Evolutionary conservation across 148 eudicot genomes (phyloP), one percentile per base, ranked within the genome.

Genomic region (Talinum fruticosum): DNA sequence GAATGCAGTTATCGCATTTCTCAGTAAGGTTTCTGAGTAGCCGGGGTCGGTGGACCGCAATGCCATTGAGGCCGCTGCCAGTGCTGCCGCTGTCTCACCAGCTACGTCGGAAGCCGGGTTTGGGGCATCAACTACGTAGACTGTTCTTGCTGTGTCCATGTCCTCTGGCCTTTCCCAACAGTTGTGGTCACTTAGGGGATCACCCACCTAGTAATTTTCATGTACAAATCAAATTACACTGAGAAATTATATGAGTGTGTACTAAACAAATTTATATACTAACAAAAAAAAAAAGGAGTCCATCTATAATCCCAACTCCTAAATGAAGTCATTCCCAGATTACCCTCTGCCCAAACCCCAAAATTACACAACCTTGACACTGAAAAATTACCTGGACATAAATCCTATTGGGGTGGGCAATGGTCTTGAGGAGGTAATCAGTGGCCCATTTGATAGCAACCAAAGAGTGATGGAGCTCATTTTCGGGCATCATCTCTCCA

Each of bases 81-180:
- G 75, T 8, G 99, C 99, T 0, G 99, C 99, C 0, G 99, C 97
- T 0, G 93, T 91, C 83, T 96, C 99, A 0, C 97, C 97, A 0
- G 99, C 97, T 0, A 96, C 97, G 41, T 96, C 99, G 13, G 99
- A 96, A 23, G 97, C 97, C 5, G 97, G 80, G 75, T 88, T 90
- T 8, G 97, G 97, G 2, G 97, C 97, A 1, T 89, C 87, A 8
- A 96, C 99, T 2, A 80, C 78, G 76, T 93, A 96, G 1, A 86
- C 90, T 13, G 91, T 96, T 69, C 99, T 77, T 49, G 83, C 76
- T 1, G 99, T 96, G 90, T 96, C 99, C 99, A 93, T 96, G 53
- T 94, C 98, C 73, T 94, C 97, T 28, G 98, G 98, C 74, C 98
- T 93, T 74, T 96, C 99, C 99, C 97, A 96, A 76, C 97, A 96